Conservation (phyloP, 1,139 yeast genomes). For the Yamadazyma friedrichii region DNA sequence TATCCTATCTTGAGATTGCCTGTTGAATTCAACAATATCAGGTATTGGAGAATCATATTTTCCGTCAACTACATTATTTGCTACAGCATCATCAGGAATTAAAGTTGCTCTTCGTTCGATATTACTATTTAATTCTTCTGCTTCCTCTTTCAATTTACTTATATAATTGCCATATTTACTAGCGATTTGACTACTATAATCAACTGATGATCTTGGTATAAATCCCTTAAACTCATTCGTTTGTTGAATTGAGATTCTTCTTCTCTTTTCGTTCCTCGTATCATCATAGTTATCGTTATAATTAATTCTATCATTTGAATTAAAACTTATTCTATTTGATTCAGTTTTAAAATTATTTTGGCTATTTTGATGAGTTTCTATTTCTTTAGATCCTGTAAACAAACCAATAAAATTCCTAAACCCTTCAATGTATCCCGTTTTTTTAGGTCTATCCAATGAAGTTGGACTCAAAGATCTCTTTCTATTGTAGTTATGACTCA, state of each 20-base stretch:
- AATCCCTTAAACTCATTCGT: constrained; percentile 17
- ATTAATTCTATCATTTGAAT: not conserved
- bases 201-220: constrained; percentile 30
- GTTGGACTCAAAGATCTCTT: constrained; percentile 19
- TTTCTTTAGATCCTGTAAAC: constrained; percentile 2
- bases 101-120: constrained; percentile 30
- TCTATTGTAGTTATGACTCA: constrained; percentile 6
- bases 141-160: constrained; percentile 22
- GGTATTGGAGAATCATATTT: constrained; percentile 21
- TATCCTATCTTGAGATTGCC: constrained; percentile 20
- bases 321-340: not conserved
- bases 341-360: not conserved
- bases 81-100: constrained; percentile 7
- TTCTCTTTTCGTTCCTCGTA: constrained; percentile 30
- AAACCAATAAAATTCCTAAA: constrained; percentile 9
- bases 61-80: constrained; percentile 3
- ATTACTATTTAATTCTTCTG: constrained; percentile 27
- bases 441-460: constrained; percentile 7
- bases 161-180: constrained; percentile 29
- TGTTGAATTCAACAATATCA: constrained; percentile 15
- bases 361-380: not conserved
- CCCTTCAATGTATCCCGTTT: constrained; percentile 1
- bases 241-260: constrained; percentile 27
- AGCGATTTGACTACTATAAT: constrained; percentile 13
- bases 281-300: constrained; percentile 10